phyloP scores from a whole-genome alignment of 2,329 filamentous ascomycete species.

The Claviceps africana region DNA sequence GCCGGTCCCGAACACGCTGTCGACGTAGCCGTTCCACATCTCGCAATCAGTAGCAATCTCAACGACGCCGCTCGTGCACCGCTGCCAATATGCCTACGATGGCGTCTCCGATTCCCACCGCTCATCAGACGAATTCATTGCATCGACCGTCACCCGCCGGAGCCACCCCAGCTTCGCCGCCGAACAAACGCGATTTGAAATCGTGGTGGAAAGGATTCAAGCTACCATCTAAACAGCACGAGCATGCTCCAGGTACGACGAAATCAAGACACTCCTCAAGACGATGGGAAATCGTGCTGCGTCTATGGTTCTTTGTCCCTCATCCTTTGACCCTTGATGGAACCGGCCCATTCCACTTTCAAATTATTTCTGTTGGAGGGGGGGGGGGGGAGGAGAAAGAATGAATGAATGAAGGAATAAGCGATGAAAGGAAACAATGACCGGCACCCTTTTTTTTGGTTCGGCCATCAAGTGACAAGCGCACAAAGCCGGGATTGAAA shows the following conservation, averaged over 20 bases:
- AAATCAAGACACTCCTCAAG: neutral
- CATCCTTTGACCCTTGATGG: neutral
- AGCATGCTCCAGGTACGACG: constrained; percentile 35
- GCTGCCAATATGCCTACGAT: constrained; percentile 12
- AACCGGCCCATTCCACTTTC: neutral
- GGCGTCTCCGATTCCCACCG: constrained; percentile 22
- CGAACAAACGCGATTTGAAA: constrained; percentile 74
- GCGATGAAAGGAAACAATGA: too few relatives aligned
- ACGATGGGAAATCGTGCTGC: neutral
- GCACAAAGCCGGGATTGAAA: neutral
- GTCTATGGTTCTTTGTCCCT: neutral
- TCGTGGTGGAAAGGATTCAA: constrained; percentile 98
- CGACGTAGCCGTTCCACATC: neutral
- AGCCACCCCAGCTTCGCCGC: constrained; percentile 48
- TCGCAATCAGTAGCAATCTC: neutral
- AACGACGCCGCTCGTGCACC: neutral
- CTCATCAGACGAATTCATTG: constrained; percentile 19
- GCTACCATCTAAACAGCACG: constrained; percentile 44
- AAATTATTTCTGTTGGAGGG: neutral
- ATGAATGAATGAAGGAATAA: too few relatives aligned
- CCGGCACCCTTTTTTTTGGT: neutral
- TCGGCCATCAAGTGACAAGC: neutral
- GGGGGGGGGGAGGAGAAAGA: neutral
- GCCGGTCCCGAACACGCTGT: constrained; percentile 1
- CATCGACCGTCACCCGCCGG: constrained; percentile 12